These are phyloP conservation scores for Aspergillus intermedius DNA, from an alignment of 2,329 filamentous ascomycete species.

Conservation along the genomic window DNA sequence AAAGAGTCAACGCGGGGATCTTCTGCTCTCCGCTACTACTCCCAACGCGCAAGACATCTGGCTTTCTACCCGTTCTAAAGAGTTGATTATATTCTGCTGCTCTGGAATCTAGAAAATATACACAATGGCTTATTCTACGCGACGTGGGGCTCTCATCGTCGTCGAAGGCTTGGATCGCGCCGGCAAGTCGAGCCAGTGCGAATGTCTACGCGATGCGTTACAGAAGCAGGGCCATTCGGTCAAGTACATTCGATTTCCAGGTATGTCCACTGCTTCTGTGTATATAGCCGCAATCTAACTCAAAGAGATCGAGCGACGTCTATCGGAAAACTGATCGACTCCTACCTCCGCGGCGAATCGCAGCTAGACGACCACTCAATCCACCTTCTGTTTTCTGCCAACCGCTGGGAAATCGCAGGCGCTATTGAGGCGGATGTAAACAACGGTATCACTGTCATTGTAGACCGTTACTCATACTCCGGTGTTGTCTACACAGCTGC, in stretches of 20 bases:
- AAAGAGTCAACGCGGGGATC: neutral
- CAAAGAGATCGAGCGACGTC: slow-evolving; percentile 71
- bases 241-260: slow-evolving; percentile 60
- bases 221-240: slow-evolving; percentile 46
- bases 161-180: slow-evolving; percentile 85
- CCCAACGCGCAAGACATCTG: neutral
- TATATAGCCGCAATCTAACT: slow-evolving; percentile 7
- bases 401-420: slow-evolving; percentile 67
- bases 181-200: slow-evolving; percentile 87
- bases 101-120: neutral
- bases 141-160: slow-evolving; percentile 68
- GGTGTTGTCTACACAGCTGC: slow-evolving; percentile 90
- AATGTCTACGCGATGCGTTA: slow-evolving; percentile 55
- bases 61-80: neutral
- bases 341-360: slow-evolving; percentile 65
- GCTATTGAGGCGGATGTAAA: slow-evolving; percentile 46
- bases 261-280: slow-evolving; percentile 30
- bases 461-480: slow-evolving; percentile 92
- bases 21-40: neutral
- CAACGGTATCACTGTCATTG: slow-evolving; percentile 67
- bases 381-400: slow-evolving; percentile 83
- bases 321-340: slow-evolving; percentile 81
- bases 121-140: neutral
- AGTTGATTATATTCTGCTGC: slow-evolving; percentile 3
- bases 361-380: slow-evolving; percentile 82